Base-by-base conservation (phyloP, 176 grass and related monocot species). In the Rhynchospora pubera region DNA sequence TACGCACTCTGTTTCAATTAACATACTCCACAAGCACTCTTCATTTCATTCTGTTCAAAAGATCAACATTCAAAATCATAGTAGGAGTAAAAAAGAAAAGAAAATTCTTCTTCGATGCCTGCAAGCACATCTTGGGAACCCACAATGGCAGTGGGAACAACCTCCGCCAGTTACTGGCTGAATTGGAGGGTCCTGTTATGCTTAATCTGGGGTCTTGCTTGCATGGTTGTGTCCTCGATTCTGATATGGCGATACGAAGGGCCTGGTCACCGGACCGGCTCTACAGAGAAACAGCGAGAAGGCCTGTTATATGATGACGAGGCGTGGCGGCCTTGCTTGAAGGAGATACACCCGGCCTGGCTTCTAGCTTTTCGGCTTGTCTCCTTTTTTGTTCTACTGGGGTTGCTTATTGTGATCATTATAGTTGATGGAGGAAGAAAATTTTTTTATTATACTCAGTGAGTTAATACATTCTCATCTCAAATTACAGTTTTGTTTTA, bases 401-500 rank as follows among this genome's bases (percentile, higher is more conserved):
- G 81, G 19, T 52, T 97, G 55, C 89, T 97, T 77, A 84, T 93
- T 28, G 85, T 91, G 85, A 97, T 89, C 46, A 34, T 93, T 86
- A 85, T 97, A 62, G 85, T 91, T 24, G 93, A 97, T 57, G 87
- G 91, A 42, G 85, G 82, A 71, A 85, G 11, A 87, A 93, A 93
- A 79, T 93, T 97, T 78, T 97, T 85, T 85, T 97, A 91, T 76
- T 97, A 97, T 83, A 97, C 93, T 0, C 91, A 93, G 91, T 97
- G 84, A 97, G 93, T 82, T 68, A 5, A 58, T n/a, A 45, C 39
- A 48, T 4, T 53, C 34, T 71, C 51, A 39, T 43, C 23, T 51
- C 7, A 51, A 66, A 64, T 66, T 52, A 26, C 71, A 30, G 53
- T 53, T 52, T 74, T 72, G 2, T 21, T 48, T 16, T 47, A 73